Base-by-base conservation (phyloP, 257 asterid genomes). In the Hygrophila difformis region DNA sequence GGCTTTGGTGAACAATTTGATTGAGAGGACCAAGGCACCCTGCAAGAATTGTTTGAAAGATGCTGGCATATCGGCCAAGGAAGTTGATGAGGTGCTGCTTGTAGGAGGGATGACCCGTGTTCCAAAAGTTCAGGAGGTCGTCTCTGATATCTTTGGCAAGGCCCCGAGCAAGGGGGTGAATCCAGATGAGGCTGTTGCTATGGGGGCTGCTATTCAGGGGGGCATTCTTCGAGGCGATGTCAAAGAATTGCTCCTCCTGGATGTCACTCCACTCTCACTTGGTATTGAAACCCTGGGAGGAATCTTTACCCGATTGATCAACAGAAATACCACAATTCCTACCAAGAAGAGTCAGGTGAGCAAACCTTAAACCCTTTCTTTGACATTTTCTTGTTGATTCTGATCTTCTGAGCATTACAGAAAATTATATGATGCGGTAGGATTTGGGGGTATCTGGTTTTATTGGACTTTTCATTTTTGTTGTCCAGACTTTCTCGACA, bases 21-120 rank as follows among this genome's bases (percentile, higher is more conserved):
- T 82, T 8, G 93, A 82, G 57, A 75, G 88, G 62, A 82, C 93
- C 0, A 78, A 51, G 67, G 41, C 64, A 22, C 93, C 93, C 13
- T 82, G 93, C 81, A 72, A 29, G 67, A 75, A 76, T 40, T 82
- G 93, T 60, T 52, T 82, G 77, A 82, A 78, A 65, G 93, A 82
- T 60, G 88, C 93, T 53, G 78, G 78, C 20, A 57, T 75, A 16
- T 67, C 88, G 8, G 46, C 49, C 28, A 73, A 75, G 58, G 93
- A 82, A 31, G 72, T 82, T 4, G 84, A 82, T 57, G 93, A 78
- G 67, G 93, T 82, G 21, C 78, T 82, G 23, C 82, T 82, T 33
- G 88, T 78, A 52, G 93, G 93, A 22, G 93, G 93, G 12, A 78
- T 82, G 93, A 78, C 88, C 44, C 77, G 88, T 50, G 84, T 78